These are phyloP conservation scores for Cinnamomum micranthum DNA, from an alignment of 164 flowering plant species.

Conservation along the genomic window DNA sequence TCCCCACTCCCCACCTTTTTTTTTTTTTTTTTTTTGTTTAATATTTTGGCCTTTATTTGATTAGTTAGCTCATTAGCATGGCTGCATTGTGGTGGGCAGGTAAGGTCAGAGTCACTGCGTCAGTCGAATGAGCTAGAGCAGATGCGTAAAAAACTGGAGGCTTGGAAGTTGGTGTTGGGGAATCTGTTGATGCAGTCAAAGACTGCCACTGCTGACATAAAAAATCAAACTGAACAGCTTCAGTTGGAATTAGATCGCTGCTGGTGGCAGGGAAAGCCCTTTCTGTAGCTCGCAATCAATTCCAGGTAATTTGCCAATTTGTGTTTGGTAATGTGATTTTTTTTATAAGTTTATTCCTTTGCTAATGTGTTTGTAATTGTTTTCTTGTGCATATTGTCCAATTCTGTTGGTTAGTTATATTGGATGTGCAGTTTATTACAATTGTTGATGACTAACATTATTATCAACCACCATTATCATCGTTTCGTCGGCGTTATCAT, in stretches of 20 bases:
- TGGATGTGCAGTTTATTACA: no score
- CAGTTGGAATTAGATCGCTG: constrained; percentile 47
- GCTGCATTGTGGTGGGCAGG: constrained; percentile 49
- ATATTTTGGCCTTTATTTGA: constrained; percentile 31
- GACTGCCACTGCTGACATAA: constrained; percentile 45
- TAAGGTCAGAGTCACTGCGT: constrained; percentile 51
- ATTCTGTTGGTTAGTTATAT: no score
- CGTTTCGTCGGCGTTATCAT: no score
- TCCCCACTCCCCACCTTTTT: no score
- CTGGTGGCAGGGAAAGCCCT: constrained; percentile 66
- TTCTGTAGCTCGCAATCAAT: constrained; percentile 51
- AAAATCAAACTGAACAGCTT: constrained; percentile 56
- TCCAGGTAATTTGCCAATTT: constrained; percentile 46
- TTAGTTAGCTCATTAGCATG: constrained; percentile 44
- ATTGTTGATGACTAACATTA: no score
- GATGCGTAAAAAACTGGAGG: constrained; percentile 60
- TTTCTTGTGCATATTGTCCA: no score
- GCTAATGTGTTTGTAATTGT: no score
- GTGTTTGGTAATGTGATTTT: neutral
- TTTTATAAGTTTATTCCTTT: neutral
- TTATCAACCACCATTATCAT: no score
- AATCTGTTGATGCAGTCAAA: constrained; percentile 45
- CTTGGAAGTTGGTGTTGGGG: constrained; percentile 46
- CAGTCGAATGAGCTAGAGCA: constrained; percentile 73
- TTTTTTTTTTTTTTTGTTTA: neutral